Conservation (phyloP, 1,139 yeast genomes). For the Yamadazyma diospyri region DNA sequence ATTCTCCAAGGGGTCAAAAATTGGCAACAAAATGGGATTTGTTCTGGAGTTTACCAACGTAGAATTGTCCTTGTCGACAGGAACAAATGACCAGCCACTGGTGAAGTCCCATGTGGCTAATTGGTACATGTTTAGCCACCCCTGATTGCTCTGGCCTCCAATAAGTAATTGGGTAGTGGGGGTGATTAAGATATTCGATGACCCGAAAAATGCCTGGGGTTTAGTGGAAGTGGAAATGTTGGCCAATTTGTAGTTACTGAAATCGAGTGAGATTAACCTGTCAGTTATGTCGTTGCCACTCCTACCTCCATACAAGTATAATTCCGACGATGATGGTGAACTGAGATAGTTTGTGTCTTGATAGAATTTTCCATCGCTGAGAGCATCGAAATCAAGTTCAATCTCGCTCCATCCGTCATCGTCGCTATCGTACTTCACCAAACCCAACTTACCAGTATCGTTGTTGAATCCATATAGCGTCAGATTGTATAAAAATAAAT, state of each 20-base stretch:
- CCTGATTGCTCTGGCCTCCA: conserved; percentile 38
- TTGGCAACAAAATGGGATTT: conserved; percentile 32
- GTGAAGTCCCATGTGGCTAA: conserved; percentile 44
- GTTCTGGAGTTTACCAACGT: conserved; percentile 27
- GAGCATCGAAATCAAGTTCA: conserved; percentile 19
- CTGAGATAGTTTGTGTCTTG: conserved; percentile 29
- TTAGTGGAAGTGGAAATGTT: conserved; percentile 42
- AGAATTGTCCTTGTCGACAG: conserved; percentile 14
- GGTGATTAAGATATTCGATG: conserved; percentile 33
- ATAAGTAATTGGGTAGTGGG: conserved; percentile 37
- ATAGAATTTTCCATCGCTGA: conserved; percentile 31
- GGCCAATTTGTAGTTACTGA: conserved; percentile 20
- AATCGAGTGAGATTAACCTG: conserved; percentile 36
- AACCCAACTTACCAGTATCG: conserved; percentile 20
- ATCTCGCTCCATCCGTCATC: conserved; percentile 23
- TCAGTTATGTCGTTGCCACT: conserved; percentile 21
- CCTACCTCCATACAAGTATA: conserved; percentile 41
- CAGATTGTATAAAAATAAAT: conserved; percentile 29
- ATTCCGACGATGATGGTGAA: conserved; percentile 20
- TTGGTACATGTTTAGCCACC: conserved; percentile 47
- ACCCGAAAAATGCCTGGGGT: conserved; percentile 44
- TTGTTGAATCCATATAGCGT: conserved; percentile 30
- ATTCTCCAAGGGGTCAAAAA: conserved; percentile 25
- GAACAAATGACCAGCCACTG: conserved; percentile 43
- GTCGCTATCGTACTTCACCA: conserved; percentile 21